These are phyloP conservation scores for Chlamydomonas reinhardtii DNA, from an alignment of 163 green algal species.

Conservation along the genomic window DNA sequence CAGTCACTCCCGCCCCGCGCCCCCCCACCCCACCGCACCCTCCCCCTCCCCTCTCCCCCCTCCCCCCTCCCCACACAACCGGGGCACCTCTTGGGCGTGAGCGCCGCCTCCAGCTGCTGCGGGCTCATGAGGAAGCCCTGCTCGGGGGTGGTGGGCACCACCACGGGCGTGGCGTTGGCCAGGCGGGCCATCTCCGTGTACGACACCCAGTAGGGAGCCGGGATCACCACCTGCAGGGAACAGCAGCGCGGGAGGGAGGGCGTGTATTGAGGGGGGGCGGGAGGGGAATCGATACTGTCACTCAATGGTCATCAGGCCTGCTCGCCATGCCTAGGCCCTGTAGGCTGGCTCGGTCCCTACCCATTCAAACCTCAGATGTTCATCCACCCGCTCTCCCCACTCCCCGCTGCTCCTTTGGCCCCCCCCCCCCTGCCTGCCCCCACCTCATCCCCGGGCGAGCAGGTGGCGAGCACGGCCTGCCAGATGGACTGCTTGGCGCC, in stretches of 20 bases:
- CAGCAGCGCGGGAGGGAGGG: background rate
- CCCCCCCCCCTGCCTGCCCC: background rate
- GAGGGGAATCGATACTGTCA: too few relatives aligned
- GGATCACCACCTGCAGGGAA: conserved; percentile 88
- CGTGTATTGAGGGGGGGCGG: background rate
- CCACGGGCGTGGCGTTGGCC: conserved; percentile 83
- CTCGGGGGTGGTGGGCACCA: conserved; percentile 79
- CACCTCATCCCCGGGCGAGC: conserved; percentile 88
- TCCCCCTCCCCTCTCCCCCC: too few relatives aligned
- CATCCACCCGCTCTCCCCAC: too few relatives aligned
- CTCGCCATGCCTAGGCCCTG: too few relatives aligned
- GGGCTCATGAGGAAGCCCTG: conserved; percentile 80
- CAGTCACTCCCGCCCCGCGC: too few relatives aligned
- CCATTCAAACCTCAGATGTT: too few relatives aligned
- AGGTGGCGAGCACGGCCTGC: conserved; percentile 91
- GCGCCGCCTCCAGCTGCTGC: conserved; percentile 77
- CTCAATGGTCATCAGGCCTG: too few relatives aligned
- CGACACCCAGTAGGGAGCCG: conserved; percentile 96
- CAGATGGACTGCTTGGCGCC: conserved; percentile 98
- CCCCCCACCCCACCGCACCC: too few relatives aligned
- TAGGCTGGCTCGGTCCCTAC: too few relatives aligned
- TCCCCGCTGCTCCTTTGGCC: too few relatives aligned
- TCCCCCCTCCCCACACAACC: too few relatives aligned
- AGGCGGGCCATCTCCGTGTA: conserved; percentile 98
- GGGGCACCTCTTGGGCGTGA: conserved; percentile 73